Evolutionary conservation across 805 yeast genomes (phyloP), one percentile per base, ranked within the genome.

Genomic region (Torulaspora indica): DNA sequence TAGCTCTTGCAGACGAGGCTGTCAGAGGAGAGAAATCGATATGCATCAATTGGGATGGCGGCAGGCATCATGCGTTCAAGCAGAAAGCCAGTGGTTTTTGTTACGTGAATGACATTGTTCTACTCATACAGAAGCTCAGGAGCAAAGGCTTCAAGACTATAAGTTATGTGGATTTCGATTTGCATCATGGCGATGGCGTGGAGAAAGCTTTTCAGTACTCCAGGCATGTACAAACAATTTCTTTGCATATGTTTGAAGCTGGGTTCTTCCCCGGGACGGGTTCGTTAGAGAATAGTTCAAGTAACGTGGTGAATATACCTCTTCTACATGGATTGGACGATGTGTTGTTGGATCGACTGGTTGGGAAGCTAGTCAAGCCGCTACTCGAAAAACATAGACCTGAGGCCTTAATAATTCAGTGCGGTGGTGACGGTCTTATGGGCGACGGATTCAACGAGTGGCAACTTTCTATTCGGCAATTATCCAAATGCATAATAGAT

Each of bases 171-270:
- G 95, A 85, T 60, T 61, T 85, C 5, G 95, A 85, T 60, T 60
- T 85, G 6, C 95, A 85, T 58, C 90, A 84, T 61, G 90, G 91
- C 0, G 90, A 85, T 60, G 95, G 89, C 0, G 91, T 85, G 5
- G 82, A 81, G 40, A 66, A 68, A 2, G 87, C 88, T 0, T 84
- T 82, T 62, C 64, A 70, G 48, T 71, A 65, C 47, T 75, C 83
- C 1, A 68, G 71, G 31, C 74, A 72, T 25, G 84, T 85, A 0
- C 60, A 75, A 40, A 80, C 85, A 0, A 66, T 81, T 15, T 82
- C 89, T 0, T 47, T 83, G 2, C 95, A 85, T 61, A 57, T 85
- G 24, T 69, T 63, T 49, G 91, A 81, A 43, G 43, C 71, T 2
- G 89, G 88, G 0, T 85, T 85, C 56, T 85, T 74, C 51, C 93